phyloP scores from a whole-genome alignment of 1,284 basidiomycete species.

The Ustilago sp. region DNA sequence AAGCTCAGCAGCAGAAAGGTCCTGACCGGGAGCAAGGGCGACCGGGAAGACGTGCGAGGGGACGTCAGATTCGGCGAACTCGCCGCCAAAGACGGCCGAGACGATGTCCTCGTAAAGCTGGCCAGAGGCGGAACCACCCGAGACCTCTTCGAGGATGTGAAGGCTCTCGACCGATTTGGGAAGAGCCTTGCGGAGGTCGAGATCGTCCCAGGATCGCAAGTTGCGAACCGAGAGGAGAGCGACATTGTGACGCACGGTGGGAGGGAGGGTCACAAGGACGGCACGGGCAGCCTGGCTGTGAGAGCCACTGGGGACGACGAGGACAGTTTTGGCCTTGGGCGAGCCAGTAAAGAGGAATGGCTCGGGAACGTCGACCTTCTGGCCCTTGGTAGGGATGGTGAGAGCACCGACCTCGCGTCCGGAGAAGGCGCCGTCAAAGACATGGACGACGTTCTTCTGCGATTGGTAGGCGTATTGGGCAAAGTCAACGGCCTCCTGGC shows the following conservation, averaged over 20 bases:
- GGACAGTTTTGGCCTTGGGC: constrained; percentile 55
- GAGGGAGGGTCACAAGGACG: constrained; percentile 55
- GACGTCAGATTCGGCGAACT: constrained; percentile 40
- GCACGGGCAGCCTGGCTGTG: constrained; percentile 60
- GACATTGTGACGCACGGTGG: constrained; percentile 53
- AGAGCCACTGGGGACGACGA: constrained; percentile 66
- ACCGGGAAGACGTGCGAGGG: constrained; percentile 53
- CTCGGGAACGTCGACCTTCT: constrained; percentile 75
- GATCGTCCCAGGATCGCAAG: constrained; percentile 62
- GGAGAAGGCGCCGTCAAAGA: constrained; percentile 68
- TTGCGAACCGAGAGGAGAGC: constrained; percentile 62
- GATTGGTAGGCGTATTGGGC: constrained; percentile 64
- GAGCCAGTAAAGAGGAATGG: constrained; percentile 67
- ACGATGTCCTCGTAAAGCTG: constrained; percentile 63
- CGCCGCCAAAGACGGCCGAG: constrained; percentile 48
- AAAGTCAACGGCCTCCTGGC: constrained; percentile 64
- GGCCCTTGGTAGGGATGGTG: constrained; percentile 57
- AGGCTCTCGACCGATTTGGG: constrained; percentile 60
- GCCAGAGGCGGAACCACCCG: constrained; percentile 42
- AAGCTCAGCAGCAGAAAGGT: constrained; percentile 52
- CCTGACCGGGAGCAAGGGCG: constrained; percentile 53
- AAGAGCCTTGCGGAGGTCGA: constrained; percentile 55
- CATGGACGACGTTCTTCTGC: constrained; percentile 60
- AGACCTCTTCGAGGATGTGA: constrained; percentile 66
- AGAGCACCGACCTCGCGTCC: constrained; percentile 62